A percentile compares a stretch with the other conserved stretches of the same genome.
Conservation (phyloP, 140 eudicot genomes). For the Senecio squalidus region DNA sequence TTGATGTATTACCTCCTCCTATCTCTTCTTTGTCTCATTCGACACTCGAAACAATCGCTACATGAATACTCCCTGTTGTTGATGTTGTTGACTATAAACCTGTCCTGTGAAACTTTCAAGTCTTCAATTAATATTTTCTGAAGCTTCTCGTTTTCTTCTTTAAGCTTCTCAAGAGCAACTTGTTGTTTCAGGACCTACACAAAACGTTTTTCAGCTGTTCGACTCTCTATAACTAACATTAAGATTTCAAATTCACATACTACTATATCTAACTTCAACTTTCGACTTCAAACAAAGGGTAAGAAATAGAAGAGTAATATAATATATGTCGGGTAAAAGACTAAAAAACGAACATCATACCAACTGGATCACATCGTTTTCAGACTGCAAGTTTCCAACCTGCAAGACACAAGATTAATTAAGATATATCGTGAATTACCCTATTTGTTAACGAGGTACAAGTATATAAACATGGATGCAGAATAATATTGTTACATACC, state of each 20-base stretch:
- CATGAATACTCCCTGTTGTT: conserved; percentile 43
- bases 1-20: no score
- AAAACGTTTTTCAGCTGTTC: no score
- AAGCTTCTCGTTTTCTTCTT: conserved; percentile 79
- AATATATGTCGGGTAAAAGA: no score
- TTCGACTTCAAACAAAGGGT: not conserved
- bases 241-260: no score
- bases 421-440: not conserved
- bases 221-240: not conserved
- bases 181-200: conserved; percentile 84
- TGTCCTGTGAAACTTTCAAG: conserved; percentile 60
- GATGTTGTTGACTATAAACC: conserved; percentile 39
- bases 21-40: conserved; percentile 60
- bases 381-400: conserved; percentile 50
- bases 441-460: not conserved
- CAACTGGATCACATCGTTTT: conserved; percentile 73
- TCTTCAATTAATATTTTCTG: conserved; percentile 65
- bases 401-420: conserved; percentile 27
- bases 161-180: conserved; percentile 70
- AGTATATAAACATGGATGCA: not conserved
- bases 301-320: no score
- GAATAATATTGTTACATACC: conserved; percentile 28
- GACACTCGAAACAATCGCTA: conserved; percentile 80
- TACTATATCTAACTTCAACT: no score
- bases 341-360: no score